phyloP scores from a whole-genome alignment of 768 basidiomycete species.

The Boletus sp. region DNA sequence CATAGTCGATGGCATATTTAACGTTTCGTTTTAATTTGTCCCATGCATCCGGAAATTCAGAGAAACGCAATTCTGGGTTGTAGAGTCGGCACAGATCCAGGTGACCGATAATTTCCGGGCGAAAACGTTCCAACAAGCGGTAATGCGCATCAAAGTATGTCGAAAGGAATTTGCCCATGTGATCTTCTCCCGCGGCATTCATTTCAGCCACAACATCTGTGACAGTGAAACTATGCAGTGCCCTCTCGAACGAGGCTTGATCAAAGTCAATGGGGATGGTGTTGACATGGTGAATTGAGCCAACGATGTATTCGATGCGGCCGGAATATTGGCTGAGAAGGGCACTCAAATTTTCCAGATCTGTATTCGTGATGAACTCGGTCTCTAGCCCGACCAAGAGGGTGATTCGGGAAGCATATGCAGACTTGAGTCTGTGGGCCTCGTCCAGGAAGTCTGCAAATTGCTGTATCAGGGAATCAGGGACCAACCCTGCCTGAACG shows the following conservation, averaged over 20 bases:
- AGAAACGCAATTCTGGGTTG: conserved; percentile 57
- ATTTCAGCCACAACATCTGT: conserved; percentile 26
- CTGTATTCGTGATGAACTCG: conserved; percentile 73
- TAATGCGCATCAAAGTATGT: conserved; percentile 88
- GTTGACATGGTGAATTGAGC: conserved; percentile 90
- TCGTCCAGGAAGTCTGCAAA: conserved; percentile 76
- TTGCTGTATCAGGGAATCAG: conserved; percentile 52
- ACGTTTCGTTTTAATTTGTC: conserved; percentile 74
- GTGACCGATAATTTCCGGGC: conserved; percentile 90
- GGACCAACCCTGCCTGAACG: conserved; percentile 52
- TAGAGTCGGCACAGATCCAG: conserved; percentile 91
- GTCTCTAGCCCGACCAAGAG: conserved; percentile 92
- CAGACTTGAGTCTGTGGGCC: conserved; percentile 70
- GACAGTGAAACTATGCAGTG: conserved; percentile 47
- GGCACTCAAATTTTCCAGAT: conserved; percentile 55
- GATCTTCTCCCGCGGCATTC: conserved; percentile 23
- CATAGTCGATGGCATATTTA: conserved; percentile 67
- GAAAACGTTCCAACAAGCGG: conserved; percentile 62
- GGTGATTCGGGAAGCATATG: conserved; percentile 63
- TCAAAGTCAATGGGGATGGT: conserved; percentile 93
- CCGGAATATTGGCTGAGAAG: conserved; percentile 49
- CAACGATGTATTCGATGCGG: conserved; percentile 84
- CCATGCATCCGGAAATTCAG: conserved; percentile 59
- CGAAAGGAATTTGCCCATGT: conserved; percentile 49
- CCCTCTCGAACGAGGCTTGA: conserved; percentile 59